Evolutionary conservation across 108 stramenopile species (phyloP), one percentile per base, ranked within the genome.

Genomic region (Cyclotella distinguenda): DNA sequence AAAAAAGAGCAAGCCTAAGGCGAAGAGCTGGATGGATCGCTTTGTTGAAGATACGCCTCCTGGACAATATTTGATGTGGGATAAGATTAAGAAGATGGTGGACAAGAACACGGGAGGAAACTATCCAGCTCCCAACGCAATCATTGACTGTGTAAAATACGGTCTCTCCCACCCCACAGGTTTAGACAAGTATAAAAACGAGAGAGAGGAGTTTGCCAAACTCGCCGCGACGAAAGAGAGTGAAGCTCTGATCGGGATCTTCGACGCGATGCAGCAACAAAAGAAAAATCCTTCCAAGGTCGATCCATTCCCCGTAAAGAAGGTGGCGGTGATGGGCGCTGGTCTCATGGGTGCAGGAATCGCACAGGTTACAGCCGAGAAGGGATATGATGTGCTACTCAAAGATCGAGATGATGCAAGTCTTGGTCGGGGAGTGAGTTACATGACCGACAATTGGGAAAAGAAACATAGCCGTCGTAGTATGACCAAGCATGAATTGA

Each of bases 261-360:
- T 98, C 66, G 91, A 97, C 60, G 96, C 90, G n/a, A 93, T 90
- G 87, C 91, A 84, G 12, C 72, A 86, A 38, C 86, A 97, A 81
- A 99, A 99, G 84, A 97, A 99, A 73, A 89, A 96, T 72, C 58
- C 83, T 25, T 90, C 87, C 47, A 77, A 64, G 32, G 87, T 78
- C 0, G 46, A 82, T 31, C 82, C 88, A 19, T 56, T 81, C 38
- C 12, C 31, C 12, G 91, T 97, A 7, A 86, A 93, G 21, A 96
- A 77, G 33, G 89, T 99, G 6, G 97, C 97, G 0, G 97, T 99
- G 19, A 91, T 98, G 72, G 99, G 99, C 15, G 97, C 97, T 5
- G 99, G 99, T 28, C 87, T 99, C 45, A 99, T 99, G 99, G 99
- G 99, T 44, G 96, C 97, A 16, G 99, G 99, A 15, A 98, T 99